Evolutionary conservation across 2,329 filamentous ascomycete species (phyloP).

Genomic region (Calonectria naviculata): DNA sequence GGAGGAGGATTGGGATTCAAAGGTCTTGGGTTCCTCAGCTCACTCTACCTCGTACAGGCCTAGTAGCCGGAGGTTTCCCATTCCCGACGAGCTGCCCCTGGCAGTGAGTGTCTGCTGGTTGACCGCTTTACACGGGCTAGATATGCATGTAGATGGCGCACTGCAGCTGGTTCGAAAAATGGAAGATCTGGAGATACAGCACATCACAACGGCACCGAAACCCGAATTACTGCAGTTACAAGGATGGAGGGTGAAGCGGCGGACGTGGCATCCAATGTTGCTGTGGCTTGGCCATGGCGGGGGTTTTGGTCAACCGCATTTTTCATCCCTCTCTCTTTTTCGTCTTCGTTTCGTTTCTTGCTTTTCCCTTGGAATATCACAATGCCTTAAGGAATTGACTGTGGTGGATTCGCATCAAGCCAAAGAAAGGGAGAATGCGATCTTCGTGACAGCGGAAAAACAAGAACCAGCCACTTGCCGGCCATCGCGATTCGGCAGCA

Average conservation of each 20-base stretch:
- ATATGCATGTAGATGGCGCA: not conserved
- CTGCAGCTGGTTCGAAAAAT: slow-evolving; percentile 4
- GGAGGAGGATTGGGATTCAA: not conserved
- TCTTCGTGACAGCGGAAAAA: not conserved
- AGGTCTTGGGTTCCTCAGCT: not conserved
- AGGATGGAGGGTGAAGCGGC: slow-evolving; percentile 14
- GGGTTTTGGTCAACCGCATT: not conserved
- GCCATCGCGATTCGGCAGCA: not conserved
- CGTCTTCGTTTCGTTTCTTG: not conserved
- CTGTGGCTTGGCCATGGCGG: slow-evolving; percentile 6
- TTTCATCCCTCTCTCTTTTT: not conserved
- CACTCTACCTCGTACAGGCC: not conserved
- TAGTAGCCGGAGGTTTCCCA: not conserved
- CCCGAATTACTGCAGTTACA: slow-evolving; percentile 8
- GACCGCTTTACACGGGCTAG: slow-evolving; percentile 1
- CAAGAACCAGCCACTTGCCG: not conserved
- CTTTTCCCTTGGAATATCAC: not conserved
- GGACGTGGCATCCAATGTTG: slow-evolving; percentile 19
- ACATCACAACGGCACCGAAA: slow-evolving; percentile 1
- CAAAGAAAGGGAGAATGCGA: not conserved
- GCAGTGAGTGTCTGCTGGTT: not conserved
- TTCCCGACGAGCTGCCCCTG: not conserved
- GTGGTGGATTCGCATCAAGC: not conserved
- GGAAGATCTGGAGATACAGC: not conserved
- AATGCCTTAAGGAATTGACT: not conserved